phyloP scores from a whole-genome alignment of 1,139 yeast species.

The Protomyces gravidus region DNA sequence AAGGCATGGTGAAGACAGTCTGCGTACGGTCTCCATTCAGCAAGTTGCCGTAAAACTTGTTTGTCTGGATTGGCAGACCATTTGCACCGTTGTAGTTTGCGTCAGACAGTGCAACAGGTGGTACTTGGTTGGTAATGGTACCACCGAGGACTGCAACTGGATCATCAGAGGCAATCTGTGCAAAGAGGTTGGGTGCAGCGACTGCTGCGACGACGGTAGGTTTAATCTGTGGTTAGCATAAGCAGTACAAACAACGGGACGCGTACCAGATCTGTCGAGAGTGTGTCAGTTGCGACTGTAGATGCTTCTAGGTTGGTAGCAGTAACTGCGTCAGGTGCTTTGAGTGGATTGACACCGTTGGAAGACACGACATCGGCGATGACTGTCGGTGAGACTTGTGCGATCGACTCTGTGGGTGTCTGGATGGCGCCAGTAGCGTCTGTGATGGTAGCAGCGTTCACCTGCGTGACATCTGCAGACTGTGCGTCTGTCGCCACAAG shows the following conservation, averaged over 20 bases:
- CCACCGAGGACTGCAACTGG: constrained; percentile 23
- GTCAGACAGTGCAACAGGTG: not conserved
- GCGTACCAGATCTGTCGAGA: constrained; percentile 4
- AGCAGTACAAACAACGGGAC: not conserved
- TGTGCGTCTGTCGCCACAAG: not conserved
- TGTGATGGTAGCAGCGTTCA: constrained; percentile 22
- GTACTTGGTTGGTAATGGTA: constrained; percentile 2
- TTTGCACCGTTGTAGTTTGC: constrained; percentile 2
- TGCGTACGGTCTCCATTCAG: constrained; percentile 52
- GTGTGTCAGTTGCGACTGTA: not conserved
- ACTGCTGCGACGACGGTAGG: constrained; percentile 26
- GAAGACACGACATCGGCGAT: not conserved
- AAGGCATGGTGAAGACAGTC: constrained; percentile 56
- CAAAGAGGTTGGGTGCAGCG: constrained; percentile 18
- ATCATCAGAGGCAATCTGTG: constrained; percentile 26
- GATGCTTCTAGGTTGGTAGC: constrained; percentile 7
- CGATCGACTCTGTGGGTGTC: constrained; percentile 2
- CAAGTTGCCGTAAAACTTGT: constrained; percentile 66
- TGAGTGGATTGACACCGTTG: not conserved
- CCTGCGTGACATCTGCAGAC: not conserved
- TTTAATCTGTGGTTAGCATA: constrained; percentile 7
- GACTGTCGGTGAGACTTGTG: constrained; percentile 3
- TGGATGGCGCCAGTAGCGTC: constrained; percentile 16
- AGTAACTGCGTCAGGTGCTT: constrained; percentile 8
- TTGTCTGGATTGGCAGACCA: constrained; percentile 49